A percentile compares a stretch with the other conserved stretches of the same genome.
Evolutionary conservation across 805 yeast species (phyloP).

Genomic region (Pichia occidentalis): DNA sequence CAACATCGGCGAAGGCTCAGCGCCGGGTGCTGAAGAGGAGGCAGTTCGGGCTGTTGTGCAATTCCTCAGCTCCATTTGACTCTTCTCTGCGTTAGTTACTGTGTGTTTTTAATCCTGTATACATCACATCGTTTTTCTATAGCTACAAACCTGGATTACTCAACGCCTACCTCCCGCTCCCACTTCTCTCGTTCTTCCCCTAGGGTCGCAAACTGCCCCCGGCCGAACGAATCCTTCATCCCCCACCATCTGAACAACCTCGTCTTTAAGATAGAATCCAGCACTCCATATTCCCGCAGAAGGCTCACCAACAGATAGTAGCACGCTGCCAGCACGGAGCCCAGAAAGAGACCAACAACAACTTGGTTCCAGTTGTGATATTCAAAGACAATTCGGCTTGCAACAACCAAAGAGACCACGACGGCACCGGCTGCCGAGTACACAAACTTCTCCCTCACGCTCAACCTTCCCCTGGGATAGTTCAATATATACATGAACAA

Average conservation of each 20-base stretch:
- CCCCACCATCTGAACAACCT: slow-evolving; percentile 44
- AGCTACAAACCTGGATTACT: too few species aligned
- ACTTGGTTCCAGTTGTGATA: slow-evolving; percentile 78
- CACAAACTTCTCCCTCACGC: slow-evolving; percentile 13
- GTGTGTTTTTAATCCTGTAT: too few species aligned
- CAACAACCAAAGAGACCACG: slow-evolving; percentile 34
- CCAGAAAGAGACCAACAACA: slow-evolving; percentile 60
- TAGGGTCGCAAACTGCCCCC: slow-evolving; percentile 14
- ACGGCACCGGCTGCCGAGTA: background rate
- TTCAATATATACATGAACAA: slow-evolving; percentile 42
- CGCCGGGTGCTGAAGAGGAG: slow-evolving; percentile 9
- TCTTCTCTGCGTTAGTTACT: too few species aligned
- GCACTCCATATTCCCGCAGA: slow-evolving; percentile 59
- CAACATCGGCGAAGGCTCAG: slow-evolving; percentile 40
- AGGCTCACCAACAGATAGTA: slow-evolving; percentile 51
- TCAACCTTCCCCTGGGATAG: slow-evolving; percentile 24
- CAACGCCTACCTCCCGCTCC: slow-evolving; percentile 12
- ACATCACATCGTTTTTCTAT: too few species aligned
- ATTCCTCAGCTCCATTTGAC: slow-evolving; percentile 11
- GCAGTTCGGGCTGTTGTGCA: slow-evolving; percentile 14
- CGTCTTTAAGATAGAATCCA: slow-evolving; percentile 58
- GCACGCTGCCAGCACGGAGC: slow-evolving; percentile 48
- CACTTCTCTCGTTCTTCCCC: slow-evolving; percentile 22
- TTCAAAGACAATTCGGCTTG: slow-evolving; percentile 68
- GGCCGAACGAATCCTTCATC: slow-evolving; percentile 51